These are phyloP conservation scores for Xylaria sp. DNA, from an alignment of 2,329 filamentous ascomycete genomes.

Conservation along the genomic window DNA sequence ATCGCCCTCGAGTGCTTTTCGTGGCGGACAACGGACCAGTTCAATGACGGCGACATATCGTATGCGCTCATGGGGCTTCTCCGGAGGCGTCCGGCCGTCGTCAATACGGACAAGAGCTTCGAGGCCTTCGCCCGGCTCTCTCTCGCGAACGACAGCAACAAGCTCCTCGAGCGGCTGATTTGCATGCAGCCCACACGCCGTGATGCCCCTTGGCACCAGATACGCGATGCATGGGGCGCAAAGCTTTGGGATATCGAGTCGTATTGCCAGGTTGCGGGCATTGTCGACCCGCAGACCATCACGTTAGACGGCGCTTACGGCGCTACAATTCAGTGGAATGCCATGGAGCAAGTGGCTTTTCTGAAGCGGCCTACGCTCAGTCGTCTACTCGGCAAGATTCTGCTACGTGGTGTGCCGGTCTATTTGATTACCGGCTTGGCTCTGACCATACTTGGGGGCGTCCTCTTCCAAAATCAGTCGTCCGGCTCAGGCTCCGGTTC, in stretches of 20 bases:
- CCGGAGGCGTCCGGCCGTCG: constrained; percentile 53
- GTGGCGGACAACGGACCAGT: constrained; percentile 51
- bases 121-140: constrained; percentile 61
- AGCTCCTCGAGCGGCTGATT: constrained; percentile 58
- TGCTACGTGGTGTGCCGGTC: constrained; percentile 24
- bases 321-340: constrained; percentile 57
- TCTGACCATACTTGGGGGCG: background rate
- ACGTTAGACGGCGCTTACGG: constrained; percentile 50
- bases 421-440: constrained; percentile 20
- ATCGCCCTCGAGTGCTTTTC: constrained; percentile 52
- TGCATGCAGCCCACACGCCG: constrained; percentile 53
- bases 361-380: constrained; percentile 29
- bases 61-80: constrained; percentile 61
- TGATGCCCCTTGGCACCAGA: constrained; percentile 54
- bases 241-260: constrained; percentile 60
- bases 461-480: background rate
- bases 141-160: constrained; percentile 58
- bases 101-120: constrained; percentile 55
- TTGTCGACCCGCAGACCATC: constrained; percentile 56
- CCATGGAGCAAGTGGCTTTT: constrained; percentile 31
- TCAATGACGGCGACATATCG: constrained; percentile 54
- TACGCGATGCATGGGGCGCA: constrained; percentile 54
- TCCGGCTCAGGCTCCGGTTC: background rate
- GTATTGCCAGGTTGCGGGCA: constrained; percentile 53
- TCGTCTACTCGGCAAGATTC: constrained; percentile 16